phyloP scores from a whole-genome alignment of 495 filamentous ascomycete species.

The Trichocladium antarcticum region DNA sequence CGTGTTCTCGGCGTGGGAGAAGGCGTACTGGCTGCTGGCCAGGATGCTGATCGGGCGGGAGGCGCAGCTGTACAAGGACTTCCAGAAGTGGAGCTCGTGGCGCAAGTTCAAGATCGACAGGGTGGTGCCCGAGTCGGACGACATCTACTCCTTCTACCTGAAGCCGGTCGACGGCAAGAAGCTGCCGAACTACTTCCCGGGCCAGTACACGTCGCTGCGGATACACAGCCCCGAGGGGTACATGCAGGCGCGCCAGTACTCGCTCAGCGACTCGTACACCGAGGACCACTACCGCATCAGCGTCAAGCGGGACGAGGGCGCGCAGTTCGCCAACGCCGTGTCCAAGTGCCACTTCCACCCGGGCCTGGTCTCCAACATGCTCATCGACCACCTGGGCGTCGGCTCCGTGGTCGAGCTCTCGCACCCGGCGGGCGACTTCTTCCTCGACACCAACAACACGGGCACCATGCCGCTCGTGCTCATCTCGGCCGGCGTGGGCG shows the following conservation, averaged over 20 bases:
- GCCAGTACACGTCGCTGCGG: slow-evolving; percentile 59
- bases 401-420: slow-evolving; percentile 53
- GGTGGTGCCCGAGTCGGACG: slow-evolving; percentile 50
- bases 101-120: slow-evolving; percentile 53
- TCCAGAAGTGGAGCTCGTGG: slow-evolving; percentile 51
- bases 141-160: slow-evolving; percentile 63
- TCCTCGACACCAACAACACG: slow-evolving; percentile 38
- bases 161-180: slow-evolving; percentile 49
- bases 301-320: slow-evolving; percentile 54
- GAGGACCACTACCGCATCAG: slow-evolving; percentile 56
- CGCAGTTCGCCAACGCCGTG: slow-evolving; percentile 33
- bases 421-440: slow-evolving; percentile 62
- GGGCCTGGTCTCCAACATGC: slow-evolving; percentile 58
- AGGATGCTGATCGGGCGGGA: slow-evolving; percentile 59
- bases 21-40: slow-evolving; percentile 61
- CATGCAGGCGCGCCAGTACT: slow-evolving; percentile 61
- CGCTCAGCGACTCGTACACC: slow-evolving; percentile 50
- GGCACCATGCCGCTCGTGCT: slow-evolving; percentile 46
- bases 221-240: slow-evolving; percentile 45
- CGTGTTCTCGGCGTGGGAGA: slow-evolving; percentile 53
- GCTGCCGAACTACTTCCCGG: slow-evolving; percentile 51
- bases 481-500: slow-evolving; percentile 58
- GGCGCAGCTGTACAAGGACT: slow-evolving; percentile 46
- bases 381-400: slow-evolving; percentile 49
- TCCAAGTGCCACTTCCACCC: slow-evolving; percentile 34